Evolutionary conservation across 2,329 filamentous ascomycete genomes (phyloP).

Genomic region (Colletotrichum liriopes): DNA sequence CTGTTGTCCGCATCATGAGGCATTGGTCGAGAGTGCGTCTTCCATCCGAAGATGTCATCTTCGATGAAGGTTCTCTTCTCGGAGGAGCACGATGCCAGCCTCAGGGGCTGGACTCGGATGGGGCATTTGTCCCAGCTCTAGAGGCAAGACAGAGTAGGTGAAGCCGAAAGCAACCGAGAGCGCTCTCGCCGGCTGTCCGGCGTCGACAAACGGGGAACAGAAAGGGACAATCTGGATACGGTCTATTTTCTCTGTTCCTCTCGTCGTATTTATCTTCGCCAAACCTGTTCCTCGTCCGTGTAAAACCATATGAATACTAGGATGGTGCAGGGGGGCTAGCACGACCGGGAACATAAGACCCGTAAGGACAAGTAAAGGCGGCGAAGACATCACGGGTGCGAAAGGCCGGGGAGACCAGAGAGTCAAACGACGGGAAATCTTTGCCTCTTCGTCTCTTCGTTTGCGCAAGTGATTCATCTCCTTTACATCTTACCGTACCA

Average conservation of each 20-base stretch:
- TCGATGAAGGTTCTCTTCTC: neutral
- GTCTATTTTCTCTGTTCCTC: no score
- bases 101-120: neutral
- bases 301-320: no score
- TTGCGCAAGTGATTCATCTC: neutral
- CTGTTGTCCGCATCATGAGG: no score
- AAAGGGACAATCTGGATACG: neutral
- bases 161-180: neutral
- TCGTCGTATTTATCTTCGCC: no score
- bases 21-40: neutral
- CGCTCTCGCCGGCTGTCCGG: neutral
- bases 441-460: neutral
- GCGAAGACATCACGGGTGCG: neutral
- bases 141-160: neutral
- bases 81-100: neutral
- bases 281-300: no score
- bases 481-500: neutral
- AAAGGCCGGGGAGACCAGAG: neutral
- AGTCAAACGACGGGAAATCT: neutral
- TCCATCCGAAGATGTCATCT: neutral
- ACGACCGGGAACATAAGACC: no score
- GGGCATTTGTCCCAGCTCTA: no score
- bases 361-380: no score
- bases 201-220: neutral
- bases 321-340: no score